Percentiles rank a stretch among this genome's conserved stretches.
Evolutionary conservation across 2,329 filamentous ascomycete species (phyloP).

Genomic region (Cucurbitaria berberidis): DNA sequence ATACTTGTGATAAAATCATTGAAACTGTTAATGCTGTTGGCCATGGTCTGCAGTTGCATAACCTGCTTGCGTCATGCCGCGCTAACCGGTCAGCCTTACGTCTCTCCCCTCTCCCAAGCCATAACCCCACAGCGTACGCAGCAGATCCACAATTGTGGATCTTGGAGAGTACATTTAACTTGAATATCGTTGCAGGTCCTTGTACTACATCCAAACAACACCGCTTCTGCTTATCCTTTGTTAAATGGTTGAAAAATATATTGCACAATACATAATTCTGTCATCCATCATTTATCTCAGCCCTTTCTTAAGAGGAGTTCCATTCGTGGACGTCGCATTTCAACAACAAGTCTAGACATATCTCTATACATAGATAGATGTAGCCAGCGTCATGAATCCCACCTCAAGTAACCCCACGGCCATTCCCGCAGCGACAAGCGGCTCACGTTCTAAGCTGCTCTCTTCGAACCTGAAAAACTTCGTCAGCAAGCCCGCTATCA

Average conservation of each 20-base stretch:
- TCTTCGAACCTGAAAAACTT: slow-evolving; percentile 24
- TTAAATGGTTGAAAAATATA: too few relatives aligned
- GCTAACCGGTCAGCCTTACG: background rate
- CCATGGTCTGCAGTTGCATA: too few relatives aligned
- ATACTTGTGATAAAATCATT: too few relatives aligned
- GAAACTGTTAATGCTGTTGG: background rate
- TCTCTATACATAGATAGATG: background rate
- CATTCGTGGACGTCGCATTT: too few relatives aligned
- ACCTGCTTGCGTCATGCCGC: background rate
- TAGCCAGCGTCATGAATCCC: slow-evolving; percentile 3
- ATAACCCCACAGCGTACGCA: background rate
- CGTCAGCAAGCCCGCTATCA: slow-evolving; percentile 25
- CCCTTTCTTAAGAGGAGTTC: too few relatives aligned
- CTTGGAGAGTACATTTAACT: background rate
- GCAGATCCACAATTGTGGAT: background rate
- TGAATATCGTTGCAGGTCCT: background rate
- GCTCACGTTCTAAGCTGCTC: slow-evolving; percentile 18
- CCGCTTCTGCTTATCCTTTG: too few relatives aligned
- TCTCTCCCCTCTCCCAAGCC: background rate
- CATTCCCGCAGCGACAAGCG: slow-evolving; percentile 13
- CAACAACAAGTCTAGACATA: too few relatives aligned
- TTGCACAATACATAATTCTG: too few relatives aligned
- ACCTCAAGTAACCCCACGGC: background rate
- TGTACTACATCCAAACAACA: background rate
- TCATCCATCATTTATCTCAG: too few relatives aligned